Conservation (phyloP, 768 basidiomycete genomes). For the Rhodotorula taiwanensis region DNA sequence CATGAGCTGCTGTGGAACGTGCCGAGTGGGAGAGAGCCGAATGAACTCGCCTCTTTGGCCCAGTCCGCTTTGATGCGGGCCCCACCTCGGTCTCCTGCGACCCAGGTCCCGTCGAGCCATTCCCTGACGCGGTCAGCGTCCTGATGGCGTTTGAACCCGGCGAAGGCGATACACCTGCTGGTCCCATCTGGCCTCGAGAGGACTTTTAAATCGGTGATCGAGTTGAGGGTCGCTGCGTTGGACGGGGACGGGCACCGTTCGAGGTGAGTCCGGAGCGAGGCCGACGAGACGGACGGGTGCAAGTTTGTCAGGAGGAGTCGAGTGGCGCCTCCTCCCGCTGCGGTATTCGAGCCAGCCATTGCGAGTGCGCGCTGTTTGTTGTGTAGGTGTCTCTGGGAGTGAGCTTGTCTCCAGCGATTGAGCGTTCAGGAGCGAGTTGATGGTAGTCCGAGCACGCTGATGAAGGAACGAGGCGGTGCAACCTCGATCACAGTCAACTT, state of each 20-base stretch:
- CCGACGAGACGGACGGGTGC: constrained; percentile 18
- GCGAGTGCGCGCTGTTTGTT: neutral
- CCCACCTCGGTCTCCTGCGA: constrained; percentile 53
- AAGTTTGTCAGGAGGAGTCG: constrained; percentile 25
- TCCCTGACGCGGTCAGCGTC: constrained; percentile 68
- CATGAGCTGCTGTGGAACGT: neutral
- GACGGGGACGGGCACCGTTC: constrained; percentile 1
- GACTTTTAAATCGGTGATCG: constrained; percentile 76
- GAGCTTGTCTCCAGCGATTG: too few relatives aligned
- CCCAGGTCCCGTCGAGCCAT: constrained; percentile 79
- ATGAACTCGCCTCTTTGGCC: constrained; percentile 58
- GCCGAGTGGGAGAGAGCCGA: neutral
- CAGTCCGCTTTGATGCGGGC: constrained; percentile 66
- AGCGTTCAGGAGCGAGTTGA: too few relatives aligned
- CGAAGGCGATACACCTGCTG: constrained; percentile 80
- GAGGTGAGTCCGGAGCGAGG: constrained; percentile 21
- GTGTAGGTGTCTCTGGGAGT: neutral
- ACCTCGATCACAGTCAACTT: too few relatives aligned
- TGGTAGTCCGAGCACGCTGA: too few relatives aligned
- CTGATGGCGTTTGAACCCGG: constrained; percentile 74
- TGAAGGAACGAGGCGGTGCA: too few relatives aligned
- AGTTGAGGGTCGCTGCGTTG: neutral
- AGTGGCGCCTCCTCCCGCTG: neutral
- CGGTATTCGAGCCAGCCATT: too few relatives aligned
- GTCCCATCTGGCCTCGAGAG: constrained; percentile 66